Evolutionary conservation across 805 yeast species (phyloP), one percentile per base, ranked within the genome.

Genomic region (Yamadazyma takamatsuzukensis): DNA sequence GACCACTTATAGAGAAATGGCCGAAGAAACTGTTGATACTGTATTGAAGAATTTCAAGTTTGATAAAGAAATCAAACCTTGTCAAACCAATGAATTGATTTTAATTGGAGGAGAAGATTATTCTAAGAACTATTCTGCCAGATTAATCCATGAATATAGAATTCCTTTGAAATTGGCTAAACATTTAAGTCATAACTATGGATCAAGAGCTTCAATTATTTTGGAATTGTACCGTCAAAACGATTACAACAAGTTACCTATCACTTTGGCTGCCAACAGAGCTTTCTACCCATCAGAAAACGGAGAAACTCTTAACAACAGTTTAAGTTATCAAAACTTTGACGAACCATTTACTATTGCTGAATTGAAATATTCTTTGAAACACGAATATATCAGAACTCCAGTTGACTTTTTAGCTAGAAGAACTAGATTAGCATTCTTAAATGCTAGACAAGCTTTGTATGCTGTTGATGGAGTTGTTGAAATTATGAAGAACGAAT

Each of bases 1-100:
- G 97, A 89, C 97, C 33, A 89, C 97, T 22, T 90, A 89, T 70
- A 76, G 97, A 68, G 95, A 87, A 68, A 89, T 89, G 97, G 96
- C 97, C 15, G 80, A 89, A 65, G 96, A 90, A 66, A 85, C 96
- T 27, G 80, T 89, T 29, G 80, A 85, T 58, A 77, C 76, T 46
- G 78, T 83, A 33, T 70, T 85, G 29, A 68, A 75, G 52, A 45
- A 54, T 26, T 61, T 61, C 36, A 63, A 64, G 31, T 68, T 71
- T 33, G 61, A 29, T 30, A 56, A 60, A 26, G 39, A 44, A 15
- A 43, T 49, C 29, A 54, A 48, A 32, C 72, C 75, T 18, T 78
- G 83, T 55, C 63, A 58, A 40, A 79, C 87, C 27, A 71, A 68
- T 51, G 48, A 53, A 41, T 47, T 76, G 41, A 68, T 78, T 46